Conservation (phyloP, 192 early-diverging fungal species). For the Lobosporangium transversale region DNA sequence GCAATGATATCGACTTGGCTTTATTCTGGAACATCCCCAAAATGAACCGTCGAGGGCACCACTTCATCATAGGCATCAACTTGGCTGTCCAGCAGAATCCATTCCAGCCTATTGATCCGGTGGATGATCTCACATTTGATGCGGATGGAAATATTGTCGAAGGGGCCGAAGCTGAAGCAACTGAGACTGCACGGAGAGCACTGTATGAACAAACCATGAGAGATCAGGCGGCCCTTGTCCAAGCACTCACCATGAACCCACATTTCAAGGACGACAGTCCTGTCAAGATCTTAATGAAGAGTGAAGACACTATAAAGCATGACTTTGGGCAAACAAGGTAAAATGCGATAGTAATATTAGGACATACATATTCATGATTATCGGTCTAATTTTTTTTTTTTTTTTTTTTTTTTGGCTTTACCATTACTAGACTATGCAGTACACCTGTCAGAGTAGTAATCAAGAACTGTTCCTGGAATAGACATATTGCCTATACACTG, state of each 20-base stretch:
- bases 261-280: constrained; percentile 77
- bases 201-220: constrained; percentile 76
- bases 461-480: constrained; percentile 80
- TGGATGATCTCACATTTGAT: constrained; percentile 45
- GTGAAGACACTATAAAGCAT: constrained; percentile 54
- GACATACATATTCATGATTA: too few relatives aligned
- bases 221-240: constrained; percentile 71
- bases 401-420: too few relatives aligned
- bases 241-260: constrained; percentile 68
- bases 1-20: constrained; percentile 88
- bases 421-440: constrained; percentile 68
- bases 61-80: constrained; percentile 94
- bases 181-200: constrained; percentile 59
- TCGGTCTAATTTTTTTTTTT: too few relatives aligned
- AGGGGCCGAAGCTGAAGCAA: constrained; percentile 56
- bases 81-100: constrained; percentile 81
- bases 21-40: constrained; percentile 81
- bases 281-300: constrained; percentile 65
- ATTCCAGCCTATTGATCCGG: constrained; percentile 59
- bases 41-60: constrained; percentile 76
- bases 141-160: too few relatives aligned
- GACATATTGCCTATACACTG: constrained; percentile 63
- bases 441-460: constrained; percentile 66
- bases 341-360: not conserved
- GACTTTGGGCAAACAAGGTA: constrained; percentile 61